Percentiles rank a stretch among this genome's conserved stretches.
Evolutionary conservation across 768 basidiomycete genomes (phyloP).

Genomic region (Amanita muscaria): DNA sequence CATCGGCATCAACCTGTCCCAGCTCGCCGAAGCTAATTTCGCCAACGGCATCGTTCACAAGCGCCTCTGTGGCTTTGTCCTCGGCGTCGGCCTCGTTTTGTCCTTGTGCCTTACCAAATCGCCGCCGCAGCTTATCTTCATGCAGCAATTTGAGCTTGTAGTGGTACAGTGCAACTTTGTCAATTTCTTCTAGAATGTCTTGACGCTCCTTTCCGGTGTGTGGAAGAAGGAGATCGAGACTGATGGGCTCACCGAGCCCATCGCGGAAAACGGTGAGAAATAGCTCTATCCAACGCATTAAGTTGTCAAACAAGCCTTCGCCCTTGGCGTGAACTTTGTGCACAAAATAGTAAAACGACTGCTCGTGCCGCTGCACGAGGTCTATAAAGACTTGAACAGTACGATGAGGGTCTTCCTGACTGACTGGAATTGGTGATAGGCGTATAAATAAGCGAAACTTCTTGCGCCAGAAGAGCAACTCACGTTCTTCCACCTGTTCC

Average conservation of each 20-base stretch:
- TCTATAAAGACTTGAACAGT: slow-evolving; percentile 93
- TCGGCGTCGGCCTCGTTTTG: slow-evolving; percentile 55
- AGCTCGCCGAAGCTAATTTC: slow-evolving; percentile 80
- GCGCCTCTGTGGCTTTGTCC: slow-evolving; percentile 73
- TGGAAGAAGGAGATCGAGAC: slow-evolving; percentile 86
- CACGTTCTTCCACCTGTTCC: slow-evolving; percentile 83
- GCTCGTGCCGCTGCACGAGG: slow-evolving; percentile 89
- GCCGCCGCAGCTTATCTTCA: slow-evolving; percentile 82
- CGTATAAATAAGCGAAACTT: slow-evolving; percentile 6
- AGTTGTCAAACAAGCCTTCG: slow-evolving; percentile 82
- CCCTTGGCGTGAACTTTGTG: slow-evolving; percentile 99
- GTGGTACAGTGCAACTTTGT: slow-evolving; percentile 85
- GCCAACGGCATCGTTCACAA: slow-evolving; percentile 74
- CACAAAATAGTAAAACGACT: slow-evolving; percentile 92
- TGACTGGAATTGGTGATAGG: slow-evolving; percentile 38
- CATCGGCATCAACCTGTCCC: slow-evolving; percentile 68
- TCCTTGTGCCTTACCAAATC: slow-evolving; percentile 59
- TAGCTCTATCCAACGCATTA: slow-evolving; percentile 96
- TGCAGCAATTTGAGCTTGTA: slow-evolving; percentile 90
- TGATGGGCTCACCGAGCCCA: slow-evolving; percentile 67
- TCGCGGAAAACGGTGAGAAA: slow-evolving; percentile 89
- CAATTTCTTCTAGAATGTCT: slow-evolving; percentile 76
- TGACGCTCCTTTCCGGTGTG: slow-evolving; percentile 70
- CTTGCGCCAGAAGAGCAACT: slow-evolving; percentile 23
- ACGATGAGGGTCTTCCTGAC: slow-evolving; percentile 70